Conservation (phyloP, 352 stramenopile species). For the Pythium guiyangense region DNA sequence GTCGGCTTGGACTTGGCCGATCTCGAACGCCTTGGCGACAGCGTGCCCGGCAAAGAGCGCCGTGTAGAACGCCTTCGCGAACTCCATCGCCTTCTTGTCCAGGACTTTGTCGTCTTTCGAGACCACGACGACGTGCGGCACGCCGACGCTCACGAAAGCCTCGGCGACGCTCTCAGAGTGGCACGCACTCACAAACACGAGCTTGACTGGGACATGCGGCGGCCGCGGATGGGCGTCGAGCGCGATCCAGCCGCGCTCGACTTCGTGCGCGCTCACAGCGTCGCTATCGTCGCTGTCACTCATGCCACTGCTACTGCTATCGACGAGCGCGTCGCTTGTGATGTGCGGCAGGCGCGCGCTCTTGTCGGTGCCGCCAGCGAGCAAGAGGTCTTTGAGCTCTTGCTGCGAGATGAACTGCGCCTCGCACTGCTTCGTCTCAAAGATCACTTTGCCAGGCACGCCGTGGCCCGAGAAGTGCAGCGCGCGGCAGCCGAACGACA, state of each 20-base stretch:
- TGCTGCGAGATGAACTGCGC: constrained; percentile 82
- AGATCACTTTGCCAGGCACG: constrained; percentile 74
- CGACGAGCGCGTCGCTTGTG: constrained; percentile 5
- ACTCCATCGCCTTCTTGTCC: constrained; percentile 86
- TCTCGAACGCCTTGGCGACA: constrained; percentile 77
- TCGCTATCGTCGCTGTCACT: too few species aligned
- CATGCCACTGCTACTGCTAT: constrained; percentile 9
- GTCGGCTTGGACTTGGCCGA: constrained; percentile 73
- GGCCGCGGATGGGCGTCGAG: constrained; percentile 31
- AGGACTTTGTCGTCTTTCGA: constrained; percentile 81
- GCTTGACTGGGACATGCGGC: constrained; percentile 48
- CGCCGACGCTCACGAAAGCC: constrained; percentile 85
- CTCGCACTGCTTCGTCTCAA: constrained; percentile 75
- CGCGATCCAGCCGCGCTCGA: constrained; percentile 42
- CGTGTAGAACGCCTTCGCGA: constrained; percentile 88
- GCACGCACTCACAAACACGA: constrained; percentile 90
- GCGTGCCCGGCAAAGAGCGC: constrained; percentile 76
- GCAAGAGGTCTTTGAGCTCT: constrained; percentile 67
- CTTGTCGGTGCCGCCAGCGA: constrained; percentile 53
- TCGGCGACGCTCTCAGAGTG: constrained; percentile 85
- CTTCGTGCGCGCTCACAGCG: constrained; percentile 36
- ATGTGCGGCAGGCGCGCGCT: constrained; percentile 3
- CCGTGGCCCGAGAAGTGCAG: constrained; percentile 81
- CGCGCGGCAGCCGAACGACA: constrained; percentile 69
- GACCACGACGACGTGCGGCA: constrained; percentile 90